These are phyloP conservation scores for Calonectria ilicicola DNA, from an alignment of 2,329 filamentous ascomycete species.

Conservation along the genomic window DNA sequence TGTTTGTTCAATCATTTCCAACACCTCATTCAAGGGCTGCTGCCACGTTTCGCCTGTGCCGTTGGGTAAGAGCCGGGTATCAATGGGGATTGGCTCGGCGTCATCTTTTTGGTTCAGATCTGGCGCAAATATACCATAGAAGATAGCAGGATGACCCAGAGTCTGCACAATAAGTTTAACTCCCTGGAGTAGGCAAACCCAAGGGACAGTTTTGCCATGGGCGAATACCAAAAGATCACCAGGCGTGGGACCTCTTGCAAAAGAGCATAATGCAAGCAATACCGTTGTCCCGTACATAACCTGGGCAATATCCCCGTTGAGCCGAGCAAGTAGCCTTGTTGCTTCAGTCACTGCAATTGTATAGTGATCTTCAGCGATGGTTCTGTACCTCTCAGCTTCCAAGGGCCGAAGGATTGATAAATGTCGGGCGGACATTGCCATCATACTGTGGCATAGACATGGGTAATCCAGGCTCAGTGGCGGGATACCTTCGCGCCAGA, in stretches of 20 bases:
- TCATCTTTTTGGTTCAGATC: background rate
- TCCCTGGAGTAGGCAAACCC: background rate
- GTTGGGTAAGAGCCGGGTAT: background rate
- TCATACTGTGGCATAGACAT: background rate
- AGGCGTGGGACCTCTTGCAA: background rate
- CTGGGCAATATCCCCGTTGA: background rate
- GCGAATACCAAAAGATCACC: conserved; percentile 3
- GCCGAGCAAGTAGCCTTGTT: background rate
- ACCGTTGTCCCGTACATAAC: conserved; percentile 8
- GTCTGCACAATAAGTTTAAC: background rate
- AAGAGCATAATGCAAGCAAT: background rate
- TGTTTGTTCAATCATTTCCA: conserved; percentile 1
- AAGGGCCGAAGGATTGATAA: background rate
- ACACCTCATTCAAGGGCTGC: background rate
- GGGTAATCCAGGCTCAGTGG: background rate
- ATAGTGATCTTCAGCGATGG: background rate
- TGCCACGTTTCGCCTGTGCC: background rate
- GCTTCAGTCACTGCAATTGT: background rate
- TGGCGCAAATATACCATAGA: background rate
- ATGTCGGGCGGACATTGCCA: conserved; percentile 5
- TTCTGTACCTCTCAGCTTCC: background rate
- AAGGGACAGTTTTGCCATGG: background rate
- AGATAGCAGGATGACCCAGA: background rate
- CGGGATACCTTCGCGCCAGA: background rate
- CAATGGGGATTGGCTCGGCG: background rate